phyloP scores from a whole-genome alignment of 129 eudicot species.

The Rutidosis leptorrhynchoides region DNA sequence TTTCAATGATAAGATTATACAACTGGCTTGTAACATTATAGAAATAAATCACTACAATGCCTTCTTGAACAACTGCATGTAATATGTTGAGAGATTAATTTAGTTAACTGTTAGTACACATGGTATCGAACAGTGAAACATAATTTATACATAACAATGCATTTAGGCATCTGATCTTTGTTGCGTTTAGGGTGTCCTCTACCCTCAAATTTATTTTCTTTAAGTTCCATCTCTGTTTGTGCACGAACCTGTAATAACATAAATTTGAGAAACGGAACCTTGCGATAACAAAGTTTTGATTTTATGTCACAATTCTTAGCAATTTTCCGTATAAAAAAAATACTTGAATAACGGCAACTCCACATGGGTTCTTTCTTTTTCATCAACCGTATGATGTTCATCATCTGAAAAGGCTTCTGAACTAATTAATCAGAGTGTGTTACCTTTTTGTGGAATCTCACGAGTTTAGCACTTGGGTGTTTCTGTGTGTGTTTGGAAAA shows the following conservation, averaged over 20 bases:
- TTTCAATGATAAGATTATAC: too few relatives aligned
- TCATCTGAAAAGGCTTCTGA: too few relatives aligned
- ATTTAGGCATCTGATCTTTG: conserved; percentile 38
- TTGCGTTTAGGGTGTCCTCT: conserved; percentile 70
- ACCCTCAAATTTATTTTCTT: conserved; percentile 64
- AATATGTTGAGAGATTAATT: background rate
- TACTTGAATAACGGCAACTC: conserved; percentile 63
- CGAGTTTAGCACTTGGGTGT: too few relatives aligned
- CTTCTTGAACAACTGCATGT: conserved; percentile 78
- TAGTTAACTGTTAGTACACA: background rate
- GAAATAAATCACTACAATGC: conserved; percentile 68
- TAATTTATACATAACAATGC: background rate
- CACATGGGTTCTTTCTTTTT: too few relatives aligned
- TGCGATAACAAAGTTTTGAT: too few relatives aligned
- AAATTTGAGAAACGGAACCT: background rate
- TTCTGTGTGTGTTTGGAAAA: too few relatives aligned
- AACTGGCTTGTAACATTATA: too few relatives aligned
- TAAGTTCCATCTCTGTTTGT: conserved; percentile 63
- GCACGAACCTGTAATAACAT: conserved; percentile 54
- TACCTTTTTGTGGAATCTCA: too few relatives aligned
- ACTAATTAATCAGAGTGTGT: too few relatives aligned
- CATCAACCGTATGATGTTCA: too few relatives aligned
- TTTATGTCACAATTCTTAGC: background rate
- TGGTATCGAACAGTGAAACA: background rate
- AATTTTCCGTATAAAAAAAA: background rate